phyloP scores from a whole-genome alignment of 805 yeast species.

The Jamesozyma lodderae region DNA sequence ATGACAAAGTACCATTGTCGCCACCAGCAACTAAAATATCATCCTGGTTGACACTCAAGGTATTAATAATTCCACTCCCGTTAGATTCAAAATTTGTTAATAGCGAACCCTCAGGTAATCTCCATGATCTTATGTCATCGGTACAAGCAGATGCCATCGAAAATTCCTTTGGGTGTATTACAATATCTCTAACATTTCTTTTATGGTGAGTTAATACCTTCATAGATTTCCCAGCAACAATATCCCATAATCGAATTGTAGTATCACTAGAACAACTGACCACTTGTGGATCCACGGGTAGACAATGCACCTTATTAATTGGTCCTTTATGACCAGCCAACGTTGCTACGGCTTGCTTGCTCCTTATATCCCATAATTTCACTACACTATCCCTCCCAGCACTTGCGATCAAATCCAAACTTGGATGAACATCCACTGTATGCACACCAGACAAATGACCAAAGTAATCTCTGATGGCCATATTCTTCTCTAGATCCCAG shows the following conservation, averaged over 20 bases:
- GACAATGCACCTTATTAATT: slow-evolving; percentile 58
- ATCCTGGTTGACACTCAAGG: slow-evolving; percentile 51
- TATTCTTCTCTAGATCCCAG: slow-evolving; percentile 90
- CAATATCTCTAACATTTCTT: slow-evolving; percentile 68
- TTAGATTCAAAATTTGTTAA: slow-evolving; percentile 44
- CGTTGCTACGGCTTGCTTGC: slow-evolving; percentile 64
- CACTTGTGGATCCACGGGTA: slow-evolving; percentile 75
- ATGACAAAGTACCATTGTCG: slow-evolving; percentile 69
- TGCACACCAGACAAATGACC: slow-evolving; percentile 92
- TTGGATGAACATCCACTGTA: slow-evolving; percentile 78
- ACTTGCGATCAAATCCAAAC: slow-evolving; percentile 67
- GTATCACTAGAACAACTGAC: slow-evolving; percentile 77
- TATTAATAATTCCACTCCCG: slow-evolving; percentile 46
- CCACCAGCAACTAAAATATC: slow-evolving; percentile 72
- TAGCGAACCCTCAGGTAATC: slow-evolving; percentile 65
- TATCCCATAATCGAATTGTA: slow-evolving; percentile 84
- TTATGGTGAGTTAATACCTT: slow-evolving; percentile 77
- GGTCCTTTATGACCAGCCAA: slow-evolving; percentile 76
- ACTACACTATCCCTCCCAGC: slow-evolving; percentile 86
- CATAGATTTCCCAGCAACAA: slow-evolving; percentile 61
- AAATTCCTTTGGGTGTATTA: slow-evolving; percentile 56
- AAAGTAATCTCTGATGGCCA: slow-evolving; percentile 76
- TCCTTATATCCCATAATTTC: slow-evolving; percentile 88
- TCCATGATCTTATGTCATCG: slow-evolving; percentile 78
- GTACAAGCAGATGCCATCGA: slow-evolving; percentile 77